Conservation (phyloP, 139 green algal genomes). For the Pycnococcus provasolii region DNA sequence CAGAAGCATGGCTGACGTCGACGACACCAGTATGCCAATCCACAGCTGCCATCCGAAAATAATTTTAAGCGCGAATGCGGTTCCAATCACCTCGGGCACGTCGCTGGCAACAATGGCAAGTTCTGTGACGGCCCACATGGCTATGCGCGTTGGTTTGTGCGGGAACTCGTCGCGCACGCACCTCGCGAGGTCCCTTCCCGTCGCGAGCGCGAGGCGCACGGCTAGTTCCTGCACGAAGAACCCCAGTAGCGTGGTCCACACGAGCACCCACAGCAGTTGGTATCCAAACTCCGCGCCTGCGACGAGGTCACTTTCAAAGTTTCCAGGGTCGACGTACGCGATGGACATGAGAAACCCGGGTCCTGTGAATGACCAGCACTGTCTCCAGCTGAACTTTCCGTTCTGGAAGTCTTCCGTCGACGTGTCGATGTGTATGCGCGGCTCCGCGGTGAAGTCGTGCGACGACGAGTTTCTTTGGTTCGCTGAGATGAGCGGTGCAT, state of each 20-base stretch:
- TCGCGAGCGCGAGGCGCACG: slow-evolving; percentile 62
- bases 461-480: no score
- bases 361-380: slow-evolving; percentile 44
- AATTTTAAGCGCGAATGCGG: slow-evolving; percentile 46
- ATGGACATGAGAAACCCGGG: slow-evolving; percentile 77
- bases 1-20: slow-evolving; percentile 29
- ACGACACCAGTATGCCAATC: slow-evolving; percentile 45
- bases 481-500: no score
- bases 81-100: slow-evolving; percentile 45
- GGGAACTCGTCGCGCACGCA: slow-evolving; percentile 46
- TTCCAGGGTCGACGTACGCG: slow-evolving; percentile 81
- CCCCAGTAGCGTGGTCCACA: slow-evolving; percentile 61
- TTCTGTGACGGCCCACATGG: slow-evolving; percentile 28
- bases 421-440: no score
- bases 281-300: slow-evolving; percentile 43
- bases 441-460: no score
- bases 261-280: slow-evolving; percentile 61
- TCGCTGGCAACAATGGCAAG: slow-evolving; percentile 38
- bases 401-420: no score
- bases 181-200: slow-evolving; percentile 59
- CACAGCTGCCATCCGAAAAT: slow-evolving; percentile 34
- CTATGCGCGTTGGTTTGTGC: not conserved
- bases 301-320: slow-evolving; percentile 75
- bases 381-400: slow-evolving; percentile 30
- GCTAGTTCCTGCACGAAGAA: slow-evolving; percentile 67